phyloP scores from a whole-genome alignment of 2,329 filamentous ascomycete species.

The Hymenoscyphus albidus region DNA sequence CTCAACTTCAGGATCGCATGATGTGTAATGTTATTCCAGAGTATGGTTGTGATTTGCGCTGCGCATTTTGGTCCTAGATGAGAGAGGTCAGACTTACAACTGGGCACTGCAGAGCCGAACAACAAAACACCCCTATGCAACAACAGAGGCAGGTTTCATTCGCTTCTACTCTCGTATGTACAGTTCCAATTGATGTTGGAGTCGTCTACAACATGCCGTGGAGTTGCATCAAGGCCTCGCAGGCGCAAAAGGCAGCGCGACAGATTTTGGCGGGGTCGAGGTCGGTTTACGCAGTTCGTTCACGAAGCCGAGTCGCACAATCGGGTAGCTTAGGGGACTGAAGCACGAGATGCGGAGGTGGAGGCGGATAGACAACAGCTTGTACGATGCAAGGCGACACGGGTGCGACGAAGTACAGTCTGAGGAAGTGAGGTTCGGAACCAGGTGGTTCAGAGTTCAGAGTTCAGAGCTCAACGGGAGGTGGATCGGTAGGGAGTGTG shows the following conservation, averaged over 20 bases:
- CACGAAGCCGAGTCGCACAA: constrained; percentile 8
- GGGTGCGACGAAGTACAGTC: not conserved
- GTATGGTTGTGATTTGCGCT: not conserved
- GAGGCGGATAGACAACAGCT: constrained; percentile 6
- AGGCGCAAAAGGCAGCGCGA: not conserved
- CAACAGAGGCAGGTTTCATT: not conserved
- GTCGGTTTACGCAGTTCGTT: not conserved
- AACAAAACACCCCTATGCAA: not conserved
- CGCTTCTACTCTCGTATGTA: not conserved
- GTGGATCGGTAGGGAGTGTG: not conserved
- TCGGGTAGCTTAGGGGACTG: constrained; percentile 6
- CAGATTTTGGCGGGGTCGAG: constrained; percentile 7
- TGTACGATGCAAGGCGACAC: not conserved
- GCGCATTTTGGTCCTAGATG: not conserved
- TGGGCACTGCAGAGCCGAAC: not conserved
- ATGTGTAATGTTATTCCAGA: not conserved
- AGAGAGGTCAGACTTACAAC: not conserved
- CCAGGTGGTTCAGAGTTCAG: not conserved
- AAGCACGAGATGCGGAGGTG: constrained; percentile 14
- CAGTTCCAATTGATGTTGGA: constrained; percentile 2
- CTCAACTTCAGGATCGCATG: not conserved
- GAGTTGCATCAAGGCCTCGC: not conserved
- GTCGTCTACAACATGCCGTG: not conserved
- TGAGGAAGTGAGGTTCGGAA: not conserved
- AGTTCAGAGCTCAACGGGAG: too few relatives aligned